These are phyloP conservation scores for Leccinum pellstonianum DNA, from an alignment of 768 basidiomycete genomes.

Conservation along the genomic window DNA sequence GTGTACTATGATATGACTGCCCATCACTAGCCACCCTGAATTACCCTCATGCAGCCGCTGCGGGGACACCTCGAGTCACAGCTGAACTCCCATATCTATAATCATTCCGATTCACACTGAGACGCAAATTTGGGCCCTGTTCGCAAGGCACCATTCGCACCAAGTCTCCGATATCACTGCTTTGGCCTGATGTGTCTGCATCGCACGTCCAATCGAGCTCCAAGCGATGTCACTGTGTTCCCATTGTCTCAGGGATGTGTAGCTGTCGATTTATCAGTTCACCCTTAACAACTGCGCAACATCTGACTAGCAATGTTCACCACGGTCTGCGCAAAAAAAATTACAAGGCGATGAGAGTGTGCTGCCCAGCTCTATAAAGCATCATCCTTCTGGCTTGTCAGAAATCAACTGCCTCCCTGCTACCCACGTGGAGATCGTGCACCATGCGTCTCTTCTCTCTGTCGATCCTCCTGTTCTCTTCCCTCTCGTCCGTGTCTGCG, in stretches of 20 bases:
- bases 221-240: neutral
- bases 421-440: neutral
- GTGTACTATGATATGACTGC: neutral
- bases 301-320: neutral
- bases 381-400: neutral
- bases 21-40: neutral
- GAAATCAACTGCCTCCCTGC: conserved; percentile 3
- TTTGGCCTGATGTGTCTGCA: neutral
- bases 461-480: conserved; percentile 6
- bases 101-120: neutral
- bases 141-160: neutral
- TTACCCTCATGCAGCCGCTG: neutral
- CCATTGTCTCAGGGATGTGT: conserved; percentile 5
- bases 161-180: neutral
- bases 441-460: conserved; percentile 9
- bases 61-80: neutral
- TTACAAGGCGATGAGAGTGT: neutral
- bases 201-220: neutral
- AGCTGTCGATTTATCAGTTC: neutral
- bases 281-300: neutral
- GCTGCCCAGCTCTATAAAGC: conserved; percentile 4
- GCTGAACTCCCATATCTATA: neutral
- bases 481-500: conserved; percentile 5
- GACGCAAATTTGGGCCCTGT: neutral
- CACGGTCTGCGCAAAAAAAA: neutral